A percentile compares a stretch with the other conserved stretches of the same genome.
Conservation (phyloP, 1,284 basidiomycete species). For the Boletus mariae region DNA sequence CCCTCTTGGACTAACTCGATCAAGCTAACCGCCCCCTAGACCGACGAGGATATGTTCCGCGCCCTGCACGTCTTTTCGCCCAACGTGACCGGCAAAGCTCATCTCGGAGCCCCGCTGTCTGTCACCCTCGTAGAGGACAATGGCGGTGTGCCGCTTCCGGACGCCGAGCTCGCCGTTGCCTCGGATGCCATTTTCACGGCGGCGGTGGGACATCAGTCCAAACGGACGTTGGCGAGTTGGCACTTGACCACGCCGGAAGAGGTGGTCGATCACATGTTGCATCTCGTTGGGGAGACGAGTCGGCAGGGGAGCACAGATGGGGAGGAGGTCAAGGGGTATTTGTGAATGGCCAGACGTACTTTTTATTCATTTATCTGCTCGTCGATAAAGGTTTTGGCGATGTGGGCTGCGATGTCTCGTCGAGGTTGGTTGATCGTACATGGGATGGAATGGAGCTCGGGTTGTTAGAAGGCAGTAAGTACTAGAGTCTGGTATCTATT, state of each 20-base stretch:
- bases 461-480: too few relatives aligned
- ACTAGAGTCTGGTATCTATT: too few relatives aligned
- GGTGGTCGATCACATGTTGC: conserved; percentile 68
- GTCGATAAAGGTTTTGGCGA: neutral
- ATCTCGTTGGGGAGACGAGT: conserved; percentile 38
- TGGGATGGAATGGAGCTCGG: too few relatives aligned
- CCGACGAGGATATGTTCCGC: conserved; percentile 97
- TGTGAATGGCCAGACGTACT: conserved; percentile 8
- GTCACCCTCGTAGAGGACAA: conserved; percentile 54
- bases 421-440: neutral
- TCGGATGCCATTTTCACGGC: conserved; percentile 82
- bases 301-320: neutral
- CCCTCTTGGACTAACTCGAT: neutral
- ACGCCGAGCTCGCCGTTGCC: conserved; percentile 61
- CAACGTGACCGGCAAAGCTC: conserved; percentile 36
- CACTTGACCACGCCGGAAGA: conserved; percentile 80
- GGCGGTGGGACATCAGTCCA: conserved; percentile 81
- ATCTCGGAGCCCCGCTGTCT: conserved; percentile 71
- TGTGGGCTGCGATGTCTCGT: neutral
- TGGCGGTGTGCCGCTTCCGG: conserved; percentile 34
- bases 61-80: conserved; percentile 66
- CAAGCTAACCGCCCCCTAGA: conserved; percentile 40
- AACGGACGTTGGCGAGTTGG: conserved; percentile 86
- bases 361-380: neutral
- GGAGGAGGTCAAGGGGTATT: conserved; percentile 20